Evolutionary conservation across 768 basidiomycete genomes (phyloP).

Genomic region (Omphalotus guepiniiformis): DNA sequence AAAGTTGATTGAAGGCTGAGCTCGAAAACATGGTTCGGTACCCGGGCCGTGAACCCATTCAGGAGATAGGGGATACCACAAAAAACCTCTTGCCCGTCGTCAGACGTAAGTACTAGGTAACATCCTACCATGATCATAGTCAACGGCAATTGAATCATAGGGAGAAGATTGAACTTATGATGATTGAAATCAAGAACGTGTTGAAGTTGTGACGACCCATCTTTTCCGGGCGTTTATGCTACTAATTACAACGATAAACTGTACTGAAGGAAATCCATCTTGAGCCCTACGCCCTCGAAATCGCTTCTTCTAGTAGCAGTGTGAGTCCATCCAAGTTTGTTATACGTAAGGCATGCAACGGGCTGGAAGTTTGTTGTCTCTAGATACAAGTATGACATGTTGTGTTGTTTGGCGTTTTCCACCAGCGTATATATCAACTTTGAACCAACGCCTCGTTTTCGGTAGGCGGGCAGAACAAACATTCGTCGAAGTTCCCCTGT

Average conservation of each 20-base stretch:
- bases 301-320: background rate
- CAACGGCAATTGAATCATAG: too few species aligned
- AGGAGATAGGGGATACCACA: too few species aligned
- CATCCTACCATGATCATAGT: too few species aligned
- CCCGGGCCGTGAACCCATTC: too few species aligned
- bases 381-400: background rate
- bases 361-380: constrained; percentile 6
- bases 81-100: too few species aligned
- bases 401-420: background rate
- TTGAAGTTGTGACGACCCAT: too few species aligned
- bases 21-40: too few species aligned
- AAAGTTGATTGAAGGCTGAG: too few species aligned
- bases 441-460: constrained; percentile 3
- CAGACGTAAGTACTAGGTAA: too few species aligned
- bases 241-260: background rate
- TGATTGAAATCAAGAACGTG: too few species aligned
- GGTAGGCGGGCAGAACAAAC: constrained; percentile 2
- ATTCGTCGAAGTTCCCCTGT: constrained; percentile 4
- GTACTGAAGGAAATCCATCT: constrained; percentile 5
- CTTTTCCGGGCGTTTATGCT: too few species aligned
- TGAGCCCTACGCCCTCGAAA: constrained; percentile 2
- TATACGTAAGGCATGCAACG: constrained; percentile 3
- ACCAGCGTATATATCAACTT: constrained; percentile 6
- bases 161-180: too few species aligned
- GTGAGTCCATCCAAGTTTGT: background rate